Conservation (phyloP, 106 monocot species). For the Iris macrosiphon region DNA sequence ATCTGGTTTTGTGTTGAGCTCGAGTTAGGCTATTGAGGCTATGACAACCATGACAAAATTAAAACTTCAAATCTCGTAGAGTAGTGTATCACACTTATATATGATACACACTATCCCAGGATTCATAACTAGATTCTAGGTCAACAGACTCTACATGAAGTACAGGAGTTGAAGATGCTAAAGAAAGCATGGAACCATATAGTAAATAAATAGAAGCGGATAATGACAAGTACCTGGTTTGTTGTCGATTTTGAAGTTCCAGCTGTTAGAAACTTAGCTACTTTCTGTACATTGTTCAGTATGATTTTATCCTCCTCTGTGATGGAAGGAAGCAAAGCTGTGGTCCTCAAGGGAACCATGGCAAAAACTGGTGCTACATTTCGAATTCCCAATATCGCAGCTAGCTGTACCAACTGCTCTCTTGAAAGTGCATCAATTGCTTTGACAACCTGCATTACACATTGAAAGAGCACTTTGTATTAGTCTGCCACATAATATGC, state of each 20-base stretch:
- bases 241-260: slow-evolving; percentile 41
- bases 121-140: no score
- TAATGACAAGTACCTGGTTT: slow-evolving; percentile 31
- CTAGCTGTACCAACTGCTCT: slow-evolving; percentile 67
- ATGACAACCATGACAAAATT: no score
- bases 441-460: slow-evolving; percentile 78
- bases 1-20: no score
- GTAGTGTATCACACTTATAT: no score
- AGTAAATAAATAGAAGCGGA: no score
- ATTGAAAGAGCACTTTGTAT: not conserved
- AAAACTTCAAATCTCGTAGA: no score
- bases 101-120: no score
- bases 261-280: slow-evolving; percentile 71
- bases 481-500: no score
- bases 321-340: slow-evolving; percentile 68
- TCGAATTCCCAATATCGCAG: slow-evolving; percentile 55
- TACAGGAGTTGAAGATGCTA: no score
- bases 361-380: slow-evolving; percentile 59
- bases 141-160: no score
- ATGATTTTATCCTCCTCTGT: slow-evolving; percentile 85
- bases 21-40: no score
- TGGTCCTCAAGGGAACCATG: slow-evolving; percentile 69
- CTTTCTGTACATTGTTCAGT: slow-evolving; percentile 88
- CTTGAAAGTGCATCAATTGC: slow-evolving; percentile 96
- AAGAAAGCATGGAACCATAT: no score